Evolutionary conservation across 2,329 filamentous ascomycete genomes (phyloP).

Genomic region (Zelopaecilomyces penicillatus): DNA sequence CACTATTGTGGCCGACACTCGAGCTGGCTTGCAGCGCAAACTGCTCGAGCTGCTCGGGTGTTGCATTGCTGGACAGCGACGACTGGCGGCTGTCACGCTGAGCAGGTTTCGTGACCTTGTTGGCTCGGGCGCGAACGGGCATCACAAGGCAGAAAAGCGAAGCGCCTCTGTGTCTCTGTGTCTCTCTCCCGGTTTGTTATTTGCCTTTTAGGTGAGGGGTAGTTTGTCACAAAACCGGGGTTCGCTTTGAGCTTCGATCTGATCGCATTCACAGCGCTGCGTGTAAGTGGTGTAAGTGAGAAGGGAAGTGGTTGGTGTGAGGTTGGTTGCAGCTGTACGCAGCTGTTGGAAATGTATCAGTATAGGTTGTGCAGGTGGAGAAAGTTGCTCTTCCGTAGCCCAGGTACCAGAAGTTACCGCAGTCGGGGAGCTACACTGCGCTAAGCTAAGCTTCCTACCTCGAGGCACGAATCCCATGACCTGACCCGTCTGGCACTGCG

Average conservation of each 20-base stretch:
- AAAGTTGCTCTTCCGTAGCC: no score
- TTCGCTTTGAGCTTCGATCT: neutral
- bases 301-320: slow-evolving; percentile 1
- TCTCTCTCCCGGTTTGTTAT: no score
- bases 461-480: no score
- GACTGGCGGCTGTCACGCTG: slow-evolving; percentile 16
- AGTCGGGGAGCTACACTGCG: no score
- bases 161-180: no score
- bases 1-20: slow-evolving; percentile 2
- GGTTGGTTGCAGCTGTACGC: slow-evolving; percentile 12
- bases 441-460: no score
- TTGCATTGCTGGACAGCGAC: slow-evolving; percentile 13
- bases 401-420: no score
- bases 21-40: slow-evolving; percentile 11
- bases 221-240: no score
- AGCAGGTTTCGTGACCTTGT: slow-evolving; percentile 35
- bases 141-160: slow-evolving; percentile 2
- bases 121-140: slow-evolving; percentile 29
- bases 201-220: no score
- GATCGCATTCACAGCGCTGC: neutral
- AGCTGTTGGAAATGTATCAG: slow-evolving; percentile 12
- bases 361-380: no score
- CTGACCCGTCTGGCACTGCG: no score
- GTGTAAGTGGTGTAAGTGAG: slow-evolving; percentile 7
- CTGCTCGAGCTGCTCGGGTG: slow-evolving; percentile 25